Conservation (phyloP, 2,329 filamentous ascomycete species). For the Alternaria metachromatica region DNA sequence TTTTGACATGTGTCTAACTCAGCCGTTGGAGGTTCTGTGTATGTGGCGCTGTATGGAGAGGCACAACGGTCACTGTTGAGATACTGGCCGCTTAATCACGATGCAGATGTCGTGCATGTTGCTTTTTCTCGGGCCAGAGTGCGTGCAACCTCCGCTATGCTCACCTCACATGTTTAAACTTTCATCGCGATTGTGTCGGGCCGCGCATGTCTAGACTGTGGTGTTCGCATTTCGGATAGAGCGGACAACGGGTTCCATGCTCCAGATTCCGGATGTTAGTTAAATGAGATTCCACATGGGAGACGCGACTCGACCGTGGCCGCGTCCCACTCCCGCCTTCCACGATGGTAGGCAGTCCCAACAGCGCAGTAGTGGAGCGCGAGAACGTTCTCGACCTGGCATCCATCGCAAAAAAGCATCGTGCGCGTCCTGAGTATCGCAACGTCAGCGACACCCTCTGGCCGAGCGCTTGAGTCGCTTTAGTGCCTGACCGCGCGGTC, state of each 20-base stretch:
- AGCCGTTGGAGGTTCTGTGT: not conserved
- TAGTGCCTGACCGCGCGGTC: constrained; percentile 11
- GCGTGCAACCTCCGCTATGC: not conserved
- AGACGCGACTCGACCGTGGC: not conserved
- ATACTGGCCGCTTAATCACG: not conserved
- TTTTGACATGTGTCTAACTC: constrained; percentile 9
- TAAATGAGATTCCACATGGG: constrained; percentile 7
- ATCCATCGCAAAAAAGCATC: constrained; percentile 7
- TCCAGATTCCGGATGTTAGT: not conserved
- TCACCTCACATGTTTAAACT: not conserved
- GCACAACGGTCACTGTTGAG: not conserved
- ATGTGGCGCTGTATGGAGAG: not conserved
- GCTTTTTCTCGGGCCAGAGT: not conserved
- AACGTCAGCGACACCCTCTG: constrained; percentile 1
- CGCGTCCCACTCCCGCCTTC: not conserved
- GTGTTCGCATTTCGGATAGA: constrained; percentile 1
- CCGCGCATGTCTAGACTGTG: constrained; percentile 2
- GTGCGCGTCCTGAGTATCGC: not conserved
- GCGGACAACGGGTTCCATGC: constrained; percentile 1
- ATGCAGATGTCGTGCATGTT: not conserved
- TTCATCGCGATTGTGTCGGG: not conserved
- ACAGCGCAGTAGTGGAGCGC: constrained; percentile 6
- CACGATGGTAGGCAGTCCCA: not conserved
- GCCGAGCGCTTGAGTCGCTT: not conserved
- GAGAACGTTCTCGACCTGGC: constrained; percentile 8